phyloP scores from a whole-genome alignment of 331 rosid genomes.

The Erythrophleum ivorense region DNA sequence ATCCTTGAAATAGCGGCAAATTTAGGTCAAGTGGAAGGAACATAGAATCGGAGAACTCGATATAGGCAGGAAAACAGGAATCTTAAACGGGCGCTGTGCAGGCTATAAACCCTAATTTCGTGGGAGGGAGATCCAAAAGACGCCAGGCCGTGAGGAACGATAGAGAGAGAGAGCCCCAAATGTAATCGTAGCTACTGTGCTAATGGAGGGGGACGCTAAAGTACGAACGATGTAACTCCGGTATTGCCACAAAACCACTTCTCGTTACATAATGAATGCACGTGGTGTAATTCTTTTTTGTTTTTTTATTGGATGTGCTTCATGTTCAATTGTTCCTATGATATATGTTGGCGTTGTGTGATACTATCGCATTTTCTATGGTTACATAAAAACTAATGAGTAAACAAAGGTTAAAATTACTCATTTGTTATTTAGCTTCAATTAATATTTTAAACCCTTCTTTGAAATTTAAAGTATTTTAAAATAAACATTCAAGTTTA shows the following conservation, averaged over 20 bases:
- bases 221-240: constrained; percentile 50
- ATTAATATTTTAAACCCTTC: background rate
- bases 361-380: background rate
- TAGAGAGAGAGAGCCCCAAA: constrained; percentile 33
- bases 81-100: background rate
- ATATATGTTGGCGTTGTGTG: background rate
- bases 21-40: constrained; percentile 46
- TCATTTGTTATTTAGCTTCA: no score
- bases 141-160: constrained; percentile 69
- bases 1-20: constrained; percentile 47
- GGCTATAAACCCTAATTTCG: constrained; percentile 76
- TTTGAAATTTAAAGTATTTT: no score
- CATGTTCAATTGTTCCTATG: background rate
- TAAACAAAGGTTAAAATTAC: no score
- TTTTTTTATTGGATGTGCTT: background rate
- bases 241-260: constrained; percentile 49
- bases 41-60: constrained; percentile 31
- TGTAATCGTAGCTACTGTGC: constrained; percentile 31
- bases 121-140: constrained; percentile 65
- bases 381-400: no score
- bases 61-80: background rate
- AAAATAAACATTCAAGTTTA: no score
- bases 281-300: background rate
- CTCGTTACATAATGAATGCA: constrained; percentile 34
- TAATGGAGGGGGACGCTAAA: constrained; percentile 37